phyloP scores from a whole-genome alignment of 257 asterid species.

The Plantago elongata region DNA sequence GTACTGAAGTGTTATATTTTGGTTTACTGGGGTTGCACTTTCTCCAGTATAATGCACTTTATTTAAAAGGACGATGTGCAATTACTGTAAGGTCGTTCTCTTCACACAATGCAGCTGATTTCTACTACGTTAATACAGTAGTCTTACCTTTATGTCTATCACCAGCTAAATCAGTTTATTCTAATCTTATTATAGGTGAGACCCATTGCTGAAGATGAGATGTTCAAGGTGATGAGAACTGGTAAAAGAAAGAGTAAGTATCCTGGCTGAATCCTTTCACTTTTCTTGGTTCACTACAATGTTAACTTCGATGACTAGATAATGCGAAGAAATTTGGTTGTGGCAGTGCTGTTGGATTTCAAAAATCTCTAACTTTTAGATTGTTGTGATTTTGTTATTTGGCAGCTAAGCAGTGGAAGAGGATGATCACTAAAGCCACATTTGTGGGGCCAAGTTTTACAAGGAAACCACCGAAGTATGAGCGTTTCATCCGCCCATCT shows the following conservation, averaged over 20 bases:
- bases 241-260: slow-evolving; percentile 93
- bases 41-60: background rate
- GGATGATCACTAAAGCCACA: slow-evolving; percentile 96
- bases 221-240: slow-evolving; percentile 90
- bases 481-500: slow-evolving; percentile 86
- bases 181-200: slow-evolving; percentile 53
- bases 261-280: background rate
- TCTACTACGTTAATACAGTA: background rate
- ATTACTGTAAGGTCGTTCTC: background rate
- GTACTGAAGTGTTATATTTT: background rate
- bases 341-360: no score
- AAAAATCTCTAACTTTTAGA: background rate
- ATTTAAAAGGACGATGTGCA: background rate
- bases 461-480: slow-evolving; percentile 95
- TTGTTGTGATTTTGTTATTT: background rate
- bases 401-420: slow-evolving; percentile 99
- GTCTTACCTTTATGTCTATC: slow-evolving; percentile 7
- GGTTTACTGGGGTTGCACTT: background rate
- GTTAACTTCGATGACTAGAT: background rate
- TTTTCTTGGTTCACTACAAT: background rate
- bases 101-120: background rate
- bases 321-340: no score
- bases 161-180: slow-evolving; percentile 11
- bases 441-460: slow-evolving; percentile 91
- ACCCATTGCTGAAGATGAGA: slow-evolving; percentile 97